A percentile compares a stretch with the other conserved stretches of the same genome.
Evolutionary conservation across 352 stramenopile species (phyloP).

Genomic region (Phytophthora aleatoria): DNA sequence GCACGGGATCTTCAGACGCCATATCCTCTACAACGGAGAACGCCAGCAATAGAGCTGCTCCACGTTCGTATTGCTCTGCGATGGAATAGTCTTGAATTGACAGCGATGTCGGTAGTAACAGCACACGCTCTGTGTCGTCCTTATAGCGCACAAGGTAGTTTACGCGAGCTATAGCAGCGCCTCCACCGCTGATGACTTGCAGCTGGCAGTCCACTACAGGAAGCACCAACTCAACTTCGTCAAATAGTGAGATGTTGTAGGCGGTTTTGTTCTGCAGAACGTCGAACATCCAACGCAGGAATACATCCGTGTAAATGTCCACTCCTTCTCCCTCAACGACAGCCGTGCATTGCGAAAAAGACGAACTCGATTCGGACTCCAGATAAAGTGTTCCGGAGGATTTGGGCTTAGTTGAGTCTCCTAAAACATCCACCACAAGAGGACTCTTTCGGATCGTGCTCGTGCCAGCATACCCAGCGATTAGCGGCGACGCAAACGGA

Average conservation of each 20-base stretch:
- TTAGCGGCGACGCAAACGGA: slow-evolving; percentile 21
- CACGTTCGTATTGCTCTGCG: slow-evolving; percentile 26
- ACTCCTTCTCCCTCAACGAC: slow-evolving; percentile 7
- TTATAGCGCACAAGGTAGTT: slow-evolving; percentile 40
- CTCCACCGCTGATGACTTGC: neutral
- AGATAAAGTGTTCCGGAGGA: slow-evolving; percentile 42
- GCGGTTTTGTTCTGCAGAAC: slow-evolving; percentile 35
- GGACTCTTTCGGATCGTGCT: slow-evolving; percentile 37
- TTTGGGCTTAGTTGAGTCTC: slow-evolving; percentile 32
- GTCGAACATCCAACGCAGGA: slow-evolving; percentile 35
- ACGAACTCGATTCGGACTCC: slow-evolving; percentile 26
- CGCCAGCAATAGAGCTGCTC: slow-evolving; percentile 21
- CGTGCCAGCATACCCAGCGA: slow-evolving; percentile 34
- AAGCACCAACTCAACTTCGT: slow-evolving; percentile 30
- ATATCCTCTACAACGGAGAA: slow-evolving; percentile 40
- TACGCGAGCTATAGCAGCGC: slow-evolving; percentile 25
- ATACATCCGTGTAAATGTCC: slow-evolving; percentile 38
- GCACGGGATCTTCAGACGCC: slow-evolving; percentile 14
- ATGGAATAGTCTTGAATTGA: slow-evolving; percentile 46
- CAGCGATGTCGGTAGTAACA: slow-evolving; percentile 30
- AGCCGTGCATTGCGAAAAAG: slow-evolving; percentile 16
- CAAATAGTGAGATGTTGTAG: slow-evolving; percentile 45
- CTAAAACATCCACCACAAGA: slow-evolving; percentile 32
- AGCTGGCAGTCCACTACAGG: slow-evolving; percentile 36
- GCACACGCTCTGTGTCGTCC: slow-evolving; percentile 22